These are phyloP conservation scores for Bjerkandera adusta DNA, from an alignment of 1,284 basidiomycete genomes.

Conservation along the genomic window DNA sequence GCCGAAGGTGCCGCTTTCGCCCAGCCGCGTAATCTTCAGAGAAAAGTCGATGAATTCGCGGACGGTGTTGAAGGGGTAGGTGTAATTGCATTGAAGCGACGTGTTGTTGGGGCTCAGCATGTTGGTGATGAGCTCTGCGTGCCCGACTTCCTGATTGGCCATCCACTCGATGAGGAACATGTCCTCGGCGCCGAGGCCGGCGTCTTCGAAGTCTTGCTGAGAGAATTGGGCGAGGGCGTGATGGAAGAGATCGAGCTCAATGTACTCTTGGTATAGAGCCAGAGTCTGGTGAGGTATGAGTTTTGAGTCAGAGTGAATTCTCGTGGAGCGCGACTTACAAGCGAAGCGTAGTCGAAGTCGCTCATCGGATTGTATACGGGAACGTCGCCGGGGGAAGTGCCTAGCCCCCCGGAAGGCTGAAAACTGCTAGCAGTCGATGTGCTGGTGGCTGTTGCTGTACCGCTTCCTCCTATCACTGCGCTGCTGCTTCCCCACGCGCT, in stretches of 20 bases:
- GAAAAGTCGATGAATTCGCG: conserved; percentile 63
- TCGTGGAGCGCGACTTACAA: conserved; percentile 33
- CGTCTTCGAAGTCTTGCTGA: conserved; percentile 51
- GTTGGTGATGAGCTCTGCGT: conserved; percentile 47
- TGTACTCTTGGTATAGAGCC: conserved; percentile 60
- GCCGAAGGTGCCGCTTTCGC: conserved; percentile 62
- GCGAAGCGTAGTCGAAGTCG: conserved; percentile 63
- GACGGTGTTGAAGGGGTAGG: conserved; percentile 58
- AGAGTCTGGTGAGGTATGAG: conserved; percentile 35
- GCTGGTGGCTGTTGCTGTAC: too few species aligned
- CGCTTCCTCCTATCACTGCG: too few species aligned
- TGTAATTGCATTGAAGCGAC: conserved; percentile 57
- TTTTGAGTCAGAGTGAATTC: background rate
- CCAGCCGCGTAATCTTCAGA: conserved; percentile 52
- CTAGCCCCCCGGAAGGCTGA: conserved; percentile 38
- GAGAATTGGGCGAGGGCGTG: conserved; percentile 55
- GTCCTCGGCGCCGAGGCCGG: conserved; percentile 53
- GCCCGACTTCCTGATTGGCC: conserved; percentile 59
- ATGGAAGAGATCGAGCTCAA: conserved; percentile 65
- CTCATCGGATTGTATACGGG: conserved; percentile 48
- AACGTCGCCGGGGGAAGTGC: conserved; percentile 34
- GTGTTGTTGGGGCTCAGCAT: conserved; percentile 41
- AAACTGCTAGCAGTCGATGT: too few species aligned
- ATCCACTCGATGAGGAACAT: conserved; percentile 54
- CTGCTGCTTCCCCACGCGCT: too few species aligned